Evolutionary conservation across 345 rosid species (phyloP).

Genomic region (Syzygium jambos): DNA sequence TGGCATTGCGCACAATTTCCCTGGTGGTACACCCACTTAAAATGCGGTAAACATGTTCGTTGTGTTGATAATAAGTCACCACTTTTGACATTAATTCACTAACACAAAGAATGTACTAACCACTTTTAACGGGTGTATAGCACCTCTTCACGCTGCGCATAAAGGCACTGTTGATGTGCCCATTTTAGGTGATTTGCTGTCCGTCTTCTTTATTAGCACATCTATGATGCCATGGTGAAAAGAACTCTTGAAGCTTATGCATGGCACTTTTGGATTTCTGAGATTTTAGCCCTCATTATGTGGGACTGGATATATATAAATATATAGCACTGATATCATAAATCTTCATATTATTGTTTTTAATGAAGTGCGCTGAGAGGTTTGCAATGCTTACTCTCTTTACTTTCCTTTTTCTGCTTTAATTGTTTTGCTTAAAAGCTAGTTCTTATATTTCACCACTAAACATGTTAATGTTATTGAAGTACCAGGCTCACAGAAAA

Average conservation of each 20-base stretch:
- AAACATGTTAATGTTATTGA: background rate
- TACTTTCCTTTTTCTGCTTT: background rate
- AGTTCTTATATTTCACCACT: background rate
- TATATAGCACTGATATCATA: background rate
- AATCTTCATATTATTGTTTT: background rate
- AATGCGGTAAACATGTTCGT: background rate
- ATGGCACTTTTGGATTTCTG: background rate
- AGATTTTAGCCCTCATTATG: background rate
- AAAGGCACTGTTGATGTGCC: background rate
- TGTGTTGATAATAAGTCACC: background rate
- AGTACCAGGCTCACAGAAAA: background rate
- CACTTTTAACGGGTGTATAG: background rate
- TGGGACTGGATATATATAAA: background rate
- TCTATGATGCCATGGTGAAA: background rate
- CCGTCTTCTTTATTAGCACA: background rate
- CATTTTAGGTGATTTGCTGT: background rate
- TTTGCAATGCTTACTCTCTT: background rate
- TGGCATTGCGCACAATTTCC: background rate
- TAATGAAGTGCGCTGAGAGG: background rate
- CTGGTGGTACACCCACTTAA: background rate
- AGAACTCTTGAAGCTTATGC: background rate
- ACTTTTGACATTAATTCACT: background rate
- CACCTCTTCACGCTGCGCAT: background rate
- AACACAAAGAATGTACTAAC: background rate
- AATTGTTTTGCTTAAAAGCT: background rate